Evolutionary conservation across 371 early-diverging fungal genomes (phyloP).

Genomic region (Umbelopsis sp.): DNA sequence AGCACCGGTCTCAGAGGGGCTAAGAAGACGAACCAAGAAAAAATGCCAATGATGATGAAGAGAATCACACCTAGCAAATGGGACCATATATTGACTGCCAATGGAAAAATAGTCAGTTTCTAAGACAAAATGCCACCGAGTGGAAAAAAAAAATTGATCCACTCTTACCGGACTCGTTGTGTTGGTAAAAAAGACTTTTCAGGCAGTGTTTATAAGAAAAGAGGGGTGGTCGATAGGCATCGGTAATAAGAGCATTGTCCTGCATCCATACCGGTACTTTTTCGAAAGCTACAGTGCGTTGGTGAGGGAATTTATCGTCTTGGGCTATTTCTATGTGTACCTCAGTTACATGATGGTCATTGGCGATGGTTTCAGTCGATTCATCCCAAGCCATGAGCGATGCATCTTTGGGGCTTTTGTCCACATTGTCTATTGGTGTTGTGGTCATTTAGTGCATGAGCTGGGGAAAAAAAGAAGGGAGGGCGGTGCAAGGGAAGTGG

Average conservation of each 20-base stretch:
- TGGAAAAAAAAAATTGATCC: constrained; percentile 1
- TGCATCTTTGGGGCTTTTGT: not conserved
- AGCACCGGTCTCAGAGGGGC: constrained; percentile 45
- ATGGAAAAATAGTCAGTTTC: constrained; percentile 12
- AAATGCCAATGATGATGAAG: constrained; percentile 62
- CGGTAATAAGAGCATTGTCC: constrained; percentile 52
- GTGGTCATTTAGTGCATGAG: constrained; percentile 6
- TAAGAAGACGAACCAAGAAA: constrained; percentile 49
- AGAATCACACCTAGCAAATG: constrained; percentile 77
- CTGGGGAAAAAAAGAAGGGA: not conserved
- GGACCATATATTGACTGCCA: constrained; percentile 82
- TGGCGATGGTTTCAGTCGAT: not conserved
- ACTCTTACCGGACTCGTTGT: constrained; percentile 83
- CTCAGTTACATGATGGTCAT: not conserved
- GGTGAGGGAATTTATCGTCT: not conserved
- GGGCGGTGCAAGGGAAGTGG: too few species aligned
- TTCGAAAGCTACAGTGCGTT: constrained; percentile 1
- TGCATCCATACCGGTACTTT: constrained; percentile 16
- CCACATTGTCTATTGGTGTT: not conserved
- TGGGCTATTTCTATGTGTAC: constrained; percentile 2
- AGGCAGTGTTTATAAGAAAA: constrained; percentile 75
- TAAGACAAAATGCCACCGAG: not conserved
- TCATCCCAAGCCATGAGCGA: not conserved
- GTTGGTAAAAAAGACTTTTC: constrained; percentile 77
- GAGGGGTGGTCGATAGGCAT: constrained; percentile 81